Base-by-base conservation (phyloP, 192 early-diverging fungal genomes). In the Entomortierella parvispora region DNA sequence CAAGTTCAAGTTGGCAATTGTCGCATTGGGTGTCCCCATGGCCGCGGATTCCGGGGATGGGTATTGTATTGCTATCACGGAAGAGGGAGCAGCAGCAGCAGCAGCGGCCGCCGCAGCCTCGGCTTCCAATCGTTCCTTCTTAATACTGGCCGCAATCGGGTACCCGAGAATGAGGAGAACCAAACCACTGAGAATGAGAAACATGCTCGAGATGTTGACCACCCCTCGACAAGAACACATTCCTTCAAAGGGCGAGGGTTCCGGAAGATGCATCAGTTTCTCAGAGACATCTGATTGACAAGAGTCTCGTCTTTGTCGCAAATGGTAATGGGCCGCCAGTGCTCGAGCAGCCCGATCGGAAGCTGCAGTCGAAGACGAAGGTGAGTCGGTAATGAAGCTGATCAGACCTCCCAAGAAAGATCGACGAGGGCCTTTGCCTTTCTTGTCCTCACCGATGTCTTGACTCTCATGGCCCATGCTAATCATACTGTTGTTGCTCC, bases 141-240 rank as follows among this genome's bases (percentile, higher is more conserved):
- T 68, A 10, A 77, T 44, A 20, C 65, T 58, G 0, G 59, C 46
- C 2, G 61, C 65, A 14, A 77, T 68, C 2, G 74, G 74, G 33
- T 77, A 68, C 14, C 74, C 74, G 1, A 77, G 34, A 3, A 77
- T 47, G 11, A 77, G 25, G 1, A 77, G 61, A 2, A 77, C 29
- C 9, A 68, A 20, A 1, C 74, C 74, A 48, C 48, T 58, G 17
- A 77, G 37, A 26, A 77, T 64, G 54, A 77, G 33, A 7, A 68
- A 0, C 74, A 77, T 77, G 25, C 66, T 77, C 22, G 74, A 51
- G 55, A 77, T 68, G 17, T 77, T 77, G 23, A 77, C 31, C 1
- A 77, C n/a, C 0, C 60, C 60, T 0, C 66, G 40, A 25, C 74
- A 77, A 14, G 66, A 68, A 18, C 74, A 77, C 28, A 68, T 52